These are phyloP conservation scores for Galerina marginata DNA, from an alignment of 768 basidiomycete genomes.

Conservation along the genomic window DNA sequence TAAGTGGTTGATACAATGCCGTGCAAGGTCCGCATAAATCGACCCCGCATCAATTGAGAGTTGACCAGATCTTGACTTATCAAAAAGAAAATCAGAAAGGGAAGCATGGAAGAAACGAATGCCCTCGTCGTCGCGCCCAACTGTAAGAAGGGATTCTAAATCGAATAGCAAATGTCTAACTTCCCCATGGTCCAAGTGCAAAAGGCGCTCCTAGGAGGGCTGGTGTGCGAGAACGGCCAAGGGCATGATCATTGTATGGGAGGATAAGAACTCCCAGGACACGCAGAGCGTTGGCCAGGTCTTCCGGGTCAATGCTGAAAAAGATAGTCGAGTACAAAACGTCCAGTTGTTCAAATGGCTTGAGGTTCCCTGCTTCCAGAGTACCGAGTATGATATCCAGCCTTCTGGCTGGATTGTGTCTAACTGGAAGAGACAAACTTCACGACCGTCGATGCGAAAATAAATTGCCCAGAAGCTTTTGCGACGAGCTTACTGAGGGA, in stretches of 20 bases:
- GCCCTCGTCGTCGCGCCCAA: neutral
- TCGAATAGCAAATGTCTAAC: neutral
- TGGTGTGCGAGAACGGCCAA: neutral
- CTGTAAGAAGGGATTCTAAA: neutral
- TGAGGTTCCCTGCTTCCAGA: neutral
- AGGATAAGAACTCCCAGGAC: neutral
- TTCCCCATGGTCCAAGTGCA: neutral
- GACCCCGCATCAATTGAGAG: neutral
- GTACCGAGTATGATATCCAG: neutral
- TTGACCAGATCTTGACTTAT: neutral
- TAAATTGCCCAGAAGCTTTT: conserved; percentile 11
- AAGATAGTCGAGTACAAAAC: conserved; percentile 5
- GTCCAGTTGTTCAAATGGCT: conserved; percentile 8
- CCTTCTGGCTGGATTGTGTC: neutral
- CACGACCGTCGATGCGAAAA: conserved; percentile 9
- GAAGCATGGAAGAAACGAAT: neutral
- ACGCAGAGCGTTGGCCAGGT: neutral
- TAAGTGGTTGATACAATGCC: neutral
- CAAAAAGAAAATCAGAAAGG: neutral
- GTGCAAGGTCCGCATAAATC: neutral
- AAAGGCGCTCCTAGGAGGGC: neutral
- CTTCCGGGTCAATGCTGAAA: neutral
- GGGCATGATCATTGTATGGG: neutral
- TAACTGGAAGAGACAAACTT: conserved; percentile 1
- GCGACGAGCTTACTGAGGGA: neutral